Percentiles rank a stretch among this genome's conserved stretches.
phyloP scores from a whole-genome alignment of 192 early-diverging fungal genomes.

The Diversispora epigaea region DNA sequence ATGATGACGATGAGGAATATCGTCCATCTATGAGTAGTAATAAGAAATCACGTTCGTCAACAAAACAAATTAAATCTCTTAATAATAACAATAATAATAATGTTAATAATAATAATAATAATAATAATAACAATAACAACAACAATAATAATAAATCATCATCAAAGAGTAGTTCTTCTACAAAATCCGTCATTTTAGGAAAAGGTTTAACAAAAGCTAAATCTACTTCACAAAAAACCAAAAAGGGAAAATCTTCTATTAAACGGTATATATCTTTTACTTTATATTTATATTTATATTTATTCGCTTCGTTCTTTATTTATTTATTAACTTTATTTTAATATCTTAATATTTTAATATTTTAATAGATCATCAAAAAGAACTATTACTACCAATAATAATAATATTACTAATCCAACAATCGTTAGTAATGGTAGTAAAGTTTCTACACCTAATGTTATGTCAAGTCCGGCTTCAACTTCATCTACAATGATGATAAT shows the following conservation, averaged over 20 bases:
- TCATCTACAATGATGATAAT: no score
- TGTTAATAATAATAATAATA: not conserved
- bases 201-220: no score
- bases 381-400: not conserved
- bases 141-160: no score
- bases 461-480: not conserved
- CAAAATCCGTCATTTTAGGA: no score
- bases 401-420: not conserved
- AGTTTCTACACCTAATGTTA: not conserved
- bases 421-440: not conserved
- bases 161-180: no score
- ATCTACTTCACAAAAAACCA: no score
- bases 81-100: not conserved
- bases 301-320: no score
- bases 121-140: no score
- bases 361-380: not conserved
- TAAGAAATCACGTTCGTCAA: not conserved
- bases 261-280: no score
- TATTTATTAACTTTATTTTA: no score
- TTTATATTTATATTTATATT: no score
- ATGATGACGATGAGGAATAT: constrained; percentile 25
- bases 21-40: not conserved
- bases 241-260: no score
- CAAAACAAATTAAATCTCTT: not conserved
- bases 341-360: not conserved